Evolutionary conservation across 2,329 filamentous ascomycete species (phyloP), one percentile per base, ranked within the genome.

Genomic region (Colletotrichum caudatum): DNA sequence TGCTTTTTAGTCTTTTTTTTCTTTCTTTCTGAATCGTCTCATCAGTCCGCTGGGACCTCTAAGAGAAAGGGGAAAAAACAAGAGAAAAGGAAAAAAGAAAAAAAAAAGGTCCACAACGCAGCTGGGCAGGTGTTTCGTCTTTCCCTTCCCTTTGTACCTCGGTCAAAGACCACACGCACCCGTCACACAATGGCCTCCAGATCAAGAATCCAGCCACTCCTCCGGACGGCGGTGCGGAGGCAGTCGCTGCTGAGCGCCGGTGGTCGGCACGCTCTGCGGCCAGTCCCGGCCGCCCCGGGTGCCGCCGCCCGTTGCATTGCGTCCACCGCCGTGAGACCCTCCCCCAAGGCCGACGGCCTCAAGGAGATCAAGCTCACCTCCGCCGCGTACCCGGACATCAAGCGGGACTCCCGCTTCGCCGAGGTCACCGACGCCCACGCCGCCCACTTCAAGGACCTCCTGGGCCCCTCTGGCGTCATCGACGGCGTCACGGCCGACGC

Each of bases 331-430:
- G 54, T 50, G 39, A 68, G 72, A 39, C 46, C 37, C 14, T 54
- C 37, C 14, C 50, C 67, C 46, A 51, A 65, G 62, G 46, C 50
- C 37, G 66, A 60, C 39, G 70, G 63, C 35, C 64, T 64, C 29
- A 74, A 74, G 61, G 63, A 74, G 60, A 74, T 78, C 78, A 93
- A 93, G 81, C 93, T 93, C 83, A 99, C 96, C 20, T 90, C 93
- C 65, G 93, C 97, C 76, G 92, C 91, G 65, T 96, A 97, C 78
- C 95, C 96, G 11, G 87, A 92, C 71, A 85, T 99, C 77, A 90
- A 95, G 84, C 90, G 96, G 75, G 90, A 98, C 78, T 81, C 89
- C 18, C 91, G 90, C 37, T 99, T 96, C 81, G 85, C 90, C 39
- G 81, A 90, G 78, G 83, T 99, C 76, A 94, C 91, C 3, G 81